Conservation (phyloP, 495 filamentous ascomycete species). For the Niebla homalea region DNA sequence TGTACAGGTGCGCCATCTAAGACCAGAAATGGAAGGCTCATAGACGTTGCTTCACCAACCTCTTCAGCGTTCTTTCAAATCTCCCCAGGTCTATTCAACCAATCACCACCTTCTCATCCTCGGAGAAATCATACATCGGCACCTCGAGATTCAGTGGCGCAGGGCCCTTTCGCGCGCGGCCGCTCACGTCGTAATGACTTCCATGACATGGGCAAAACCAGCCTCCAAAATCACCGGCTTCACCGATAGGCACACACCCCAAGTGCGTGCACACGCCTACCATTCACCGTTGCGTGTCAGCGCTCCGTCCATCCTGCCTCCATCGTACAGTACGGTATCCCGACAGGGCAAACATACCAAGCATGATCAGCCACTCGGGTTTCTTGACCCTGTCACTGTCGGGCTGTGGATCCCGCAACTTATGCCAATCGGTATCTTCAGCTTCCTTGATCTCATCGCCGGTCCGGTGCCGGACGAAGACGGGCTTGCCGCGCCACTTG, state of each 20-base stretch:
- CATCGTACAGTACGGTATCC: too few relatives aligned
- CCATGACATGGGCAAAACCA: conserved; percentile 99
- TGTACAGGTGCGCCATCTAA: too few relatives aligned
- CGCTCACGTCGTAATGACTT: conserved; percentile 98
- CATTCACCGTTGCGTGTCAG: background rate
- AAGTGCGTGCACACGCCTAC: conserved; percentile 95
- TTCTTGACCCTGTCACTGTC: conserved; percentile 92
- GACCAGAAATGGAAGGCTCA: too few relatives aligned
- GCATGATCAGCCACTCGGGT: conserved; percentile 98
- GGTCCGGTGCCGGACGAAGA: conserved; percentile 99
- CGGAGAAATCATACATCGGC: conserved; percentile 74
- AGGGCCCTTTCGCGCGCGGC: conserved; percentile 88
- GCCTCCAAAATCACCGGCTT: conserved; percentile 93
- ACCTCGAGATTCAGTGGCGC: conserved; percentile 96
- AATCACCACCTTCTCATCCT: conserved; percentile 65
- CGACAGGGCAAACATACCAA: conserved; percentile 46
- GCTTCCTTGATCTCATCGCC: conserved; percentile 73
- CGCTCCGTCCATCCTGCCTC: too few relatives aligned
- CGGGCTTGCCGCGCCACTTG: conserved; percentile 99
- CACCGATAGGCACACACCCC: conserved; percentile 97
- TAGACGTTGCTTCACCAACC: too few relatives aligned
- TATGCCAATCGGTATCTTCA: conserved; percentile 58
- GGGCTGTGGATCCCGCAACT: conserved; percentile 77
- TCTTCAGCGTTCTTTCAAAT: too few relatives aligned
- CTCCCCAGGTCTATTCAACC: conserved; percentile 34